Conservation (phyloP, 768 basidiomycete species). For the Podaxis sp. region DNA sequence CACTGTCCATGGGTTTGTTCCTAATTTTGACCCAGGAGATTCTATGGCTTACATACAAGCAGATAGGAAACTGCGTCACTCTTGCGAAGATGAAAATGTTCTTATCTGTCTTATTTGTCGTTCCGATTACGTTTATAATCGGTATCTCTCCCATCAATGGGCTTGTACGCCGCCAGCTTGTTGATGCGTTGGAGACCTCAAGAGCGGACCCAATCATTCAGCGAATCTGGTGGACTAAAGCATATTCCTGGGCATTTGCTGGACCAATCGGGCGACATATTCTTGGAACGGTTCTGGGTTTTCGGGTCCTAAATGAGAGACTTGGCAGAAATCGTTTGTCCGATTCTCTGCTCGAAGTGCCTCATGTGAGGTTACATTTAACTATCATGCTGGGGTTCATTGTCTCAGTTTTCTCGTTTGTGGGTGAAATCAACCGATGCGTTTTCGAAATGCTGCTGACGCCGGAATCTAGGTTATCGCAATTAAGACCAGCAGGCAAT, state of each 20-base stretch:
- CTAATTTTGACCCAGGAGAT: not conserved
- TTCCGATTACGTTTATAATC: slow-evolving; percentile 26
- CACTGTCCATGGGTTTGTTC: slow-evolving; percentile 43
- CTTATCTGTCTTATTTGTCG: slow-evolving; percentile 25
- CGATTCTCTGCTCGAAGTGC: slow-evolving; percentile 30
- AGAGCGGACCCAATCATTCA: slow-evolving; percentile 23
- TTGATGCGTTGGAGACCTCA: slow-evolving; percentile 25
- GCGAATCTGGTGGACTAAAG: slow-evolving; percentile 38
- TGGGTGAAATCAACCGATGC: slow-evolving; percentile 16
- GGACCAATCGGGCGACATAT: slow-evolving; percentile 40
- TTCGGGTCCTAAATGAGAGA: slow-evolving; percentile 22
- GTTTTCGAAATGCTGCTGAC: not conserved
- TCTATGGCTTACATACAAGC: not conserved
- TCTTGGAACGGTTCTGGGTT: slow-evolving; percentile 33
- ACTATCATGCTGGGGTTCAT: slow-evolving; percentile 21
- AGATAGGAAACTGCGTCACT: slow-evolving; percentile 42
- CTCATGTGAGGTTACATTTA: slow-evolving; percentile 28
- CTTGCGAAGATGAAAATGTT: slow-evolving; percentile 33
- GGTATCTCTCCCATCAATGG: slow-evolving; percentile 24
- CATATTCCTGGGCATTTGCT: slow-evolving; percentile 38
- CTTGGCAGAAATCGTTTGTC: slow-evolving; percentile 4
- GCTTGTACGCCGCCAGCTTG: slow-evolving; percentile 24
- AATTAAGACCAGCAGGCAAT: slow-evolving; percentile 5
- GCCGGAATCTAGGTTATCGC: slow-evolving; percentile 16
- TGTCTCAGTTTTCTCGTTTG: slow-evolving; percentile 32